These are phyloP conservation scores for Helicostylum pulchrum DNA, from an alignment of 192 early-diverging fungal species.

Conservation along the genomic window DNA sequence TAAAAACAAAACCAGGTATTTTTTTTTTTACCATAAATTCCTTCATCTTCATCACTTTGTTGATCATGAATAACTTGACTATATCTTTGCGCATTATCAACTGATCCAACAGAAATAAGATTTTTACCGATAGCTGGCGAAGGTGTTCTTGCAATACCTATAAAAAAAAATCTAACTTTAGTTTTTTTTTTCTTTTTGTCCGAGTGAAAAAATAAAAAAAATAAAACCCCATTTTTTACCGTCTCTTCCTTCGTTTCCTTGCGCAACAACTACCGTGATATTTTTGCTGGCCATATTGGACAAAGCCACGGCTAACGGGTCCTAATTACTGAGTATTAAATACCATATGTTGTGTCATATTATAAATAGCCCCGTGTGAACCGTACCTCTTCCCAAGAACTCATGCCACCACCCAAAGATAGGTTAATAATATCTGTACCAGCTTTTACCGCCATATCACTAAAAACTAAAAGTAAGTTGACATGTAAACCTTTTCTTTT, in stretches of 20 bases:
- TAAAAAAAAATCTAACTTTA: neutral
- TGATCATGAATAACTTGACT: constrained; percentile 11
- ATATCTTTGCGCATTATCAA: constrained; percentile 37
- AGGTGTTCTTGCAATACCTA: constrained; percentile 35
- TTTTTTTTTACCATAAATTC: neutral
- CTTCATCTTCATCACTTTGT: neutral
- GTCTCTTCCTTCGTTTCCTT: constrained; percentile 27
- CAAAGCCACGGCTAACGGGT: constrained; percentile 16
- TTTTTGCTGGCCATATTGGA: constrained; percentile 13
- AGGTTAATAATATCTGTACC: constrained; percentile 80
- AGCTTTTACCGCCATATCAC: constrained; percentile 20
- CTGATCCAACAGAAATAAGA: constrained; percentile 54
- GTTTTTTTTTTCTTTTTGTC: neutral
- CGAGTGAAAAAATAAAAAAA: no score
- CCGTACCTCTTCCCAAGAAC: constrained; percentile 51
- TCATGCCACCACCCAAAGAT: constrained; percentile 65
- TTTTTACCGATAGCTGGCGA: constrained; percentile 54
- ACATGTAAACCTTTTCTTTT: no score
- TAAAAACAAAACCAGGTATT: no score
- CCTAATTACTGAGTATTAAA: neutral
- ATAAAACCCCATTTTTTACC: constrained; percentile 2
- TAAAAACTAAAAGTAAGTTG: neutral
- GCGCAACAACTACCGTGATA: constrained; percentile 16
- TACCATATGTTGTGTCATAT: no score
- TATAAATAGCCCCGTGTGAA: neutral